A percentile compares a stretch with the other conserved stretches of the same genome.
These are phyloP conservation scores for Neurospora terricola DNA, from an alignment of 495 filamentous ascomycete genomes.

Conservation along the genomic window DNA sequence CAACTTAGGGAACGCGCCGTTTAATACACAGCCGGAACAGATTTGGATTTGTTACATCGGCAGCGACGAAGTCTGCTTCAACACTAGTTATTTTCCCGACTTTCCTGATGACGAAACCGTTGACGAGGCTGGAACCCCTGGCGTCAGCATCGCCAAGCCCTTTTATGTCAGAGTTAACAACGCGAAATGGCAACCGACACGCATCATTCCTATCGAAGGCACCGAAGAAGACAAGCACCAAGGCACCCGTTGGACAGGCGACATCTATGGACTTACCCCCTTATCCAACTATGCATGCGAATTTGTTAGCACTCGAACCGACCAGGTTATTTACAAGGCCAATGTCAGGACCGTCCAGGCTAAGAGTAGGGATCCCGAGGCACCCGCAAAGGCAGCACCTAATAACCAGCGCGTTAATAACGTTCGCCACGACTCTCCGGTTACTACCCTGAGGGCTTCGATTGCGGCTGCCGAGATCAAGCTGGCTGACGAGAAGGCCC, in stretches of 20 bases:
- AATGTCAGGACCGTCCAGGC: slow-evolving; percentile 72
- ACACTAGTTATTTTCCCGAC: slow-evolving; percentile 55
- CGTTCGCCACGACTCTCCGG: slow-evolving; percentile 68
- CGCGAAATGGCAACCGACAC: slow-evolving; percentile 76
- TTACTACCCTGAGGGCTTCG: slow-evolving; percentile 78
- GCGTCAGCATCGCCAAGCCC: slow-evolving; percentile 57
- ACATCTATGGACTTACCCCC: slow-evolving; percentile 82
- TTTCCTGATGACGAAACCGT: slow-evolving; percentile 8
- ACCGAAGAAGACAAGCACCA: slow-evolving; percentile 38
- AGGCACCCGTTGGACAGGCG: slow-evolving; percentile 57
- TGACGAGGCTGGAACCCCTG: slow-evolving; percentile 18
- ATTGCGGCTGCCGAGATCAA: slow-evolving; percentile 72
- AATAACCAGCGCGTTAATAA: slow-evolving; percentile 44
- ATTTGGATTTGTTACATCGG: slow-evolving; percentile 84
- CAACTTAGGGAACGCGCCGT: slow-evolving; percentile 71
- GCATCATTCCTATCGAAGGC: slow-evolving; percentile 51
- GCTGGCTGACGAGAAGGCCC: slow-evolving; percentile 63
- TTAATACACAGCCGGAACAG: slow-evolving; percentile 58
- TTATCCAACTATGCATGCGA: slow-evolving; percentile 78
- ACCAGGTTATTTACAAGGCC: slow-evolving; percentile 62
- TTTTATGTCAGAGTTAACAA: slow-evolving; percentile 87
- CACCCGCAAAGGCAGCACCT: slow-evolving; percentile 28
- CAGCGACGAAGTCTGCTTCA: slow-evolving; percentile 73
- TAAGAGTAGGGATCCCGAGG: slow-evolving; percentile 52
- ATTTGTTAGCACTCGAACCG: slow-evolving; percentile 66